Percentiles rank a stretch among this genome's conserved stretches.
Conservation (phyloP, 2,329 filamentous ascomycete species). For the Talaromyces amestolkiae region DNA sequence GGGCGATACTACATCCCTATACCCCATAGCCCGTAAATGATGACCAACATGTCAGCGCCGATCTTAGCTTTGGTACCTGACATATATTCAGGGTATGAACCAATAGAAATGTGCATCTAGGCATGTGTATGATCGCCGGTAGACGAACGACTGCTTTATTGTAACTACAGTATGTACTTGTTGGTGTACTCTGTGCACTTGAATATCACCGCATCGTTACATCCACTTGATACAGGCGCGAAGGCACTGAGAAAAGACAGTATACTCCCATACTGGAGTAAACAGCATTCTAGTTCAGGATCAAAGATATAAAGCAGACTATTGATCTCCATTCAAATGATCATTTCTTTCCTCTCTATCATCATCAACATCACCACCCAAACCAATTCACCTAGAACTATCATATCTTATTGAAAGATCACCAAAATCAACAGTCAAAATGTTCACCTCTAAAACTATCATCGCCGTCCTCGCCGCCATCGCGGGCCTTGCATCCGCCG, state of each 20-base stretch:
- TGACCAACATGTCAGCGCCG: not conserved
- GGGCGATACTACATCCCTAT: not conserved
- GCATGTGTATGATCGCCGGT: not conserved
- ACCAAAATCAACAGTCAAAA: not conserved
- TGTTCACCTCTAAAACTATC: not conserved
- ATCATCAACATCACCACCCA: not conserved
- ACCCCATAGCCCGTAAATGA: not conserved
- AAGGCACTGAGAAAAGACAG: too few relatives aligned
- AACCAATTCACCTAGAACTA: not conserved
- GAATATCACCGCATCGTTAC: not conserved
- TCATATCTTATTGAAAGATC: not conserved
- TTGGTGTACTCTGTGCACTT: not conserved
- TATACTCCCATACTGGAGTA: too few relatives aligned
- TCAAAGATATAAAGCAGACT: not conserved
- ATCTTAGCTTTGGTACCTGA: not conserved
- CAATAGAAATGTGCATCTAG: not conserved
- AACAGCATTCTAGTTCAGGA: not conserved
- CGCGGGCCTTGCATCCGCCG: not conserved
- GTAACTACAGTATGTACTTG: not conserved
- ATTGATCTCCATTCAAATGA: not conserved
- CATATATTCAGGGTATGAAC: not conserved
- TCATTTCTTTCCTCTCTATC: not conserved
- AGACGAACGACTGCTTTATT: not conserved
- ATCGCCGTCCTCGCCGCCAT: not conserved
- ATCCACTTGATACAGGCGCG: not conserved